phyloP scores from a whole-genome alignment of 1,139 yeast species.

The Wickerhamomyces sp. region DNA sequence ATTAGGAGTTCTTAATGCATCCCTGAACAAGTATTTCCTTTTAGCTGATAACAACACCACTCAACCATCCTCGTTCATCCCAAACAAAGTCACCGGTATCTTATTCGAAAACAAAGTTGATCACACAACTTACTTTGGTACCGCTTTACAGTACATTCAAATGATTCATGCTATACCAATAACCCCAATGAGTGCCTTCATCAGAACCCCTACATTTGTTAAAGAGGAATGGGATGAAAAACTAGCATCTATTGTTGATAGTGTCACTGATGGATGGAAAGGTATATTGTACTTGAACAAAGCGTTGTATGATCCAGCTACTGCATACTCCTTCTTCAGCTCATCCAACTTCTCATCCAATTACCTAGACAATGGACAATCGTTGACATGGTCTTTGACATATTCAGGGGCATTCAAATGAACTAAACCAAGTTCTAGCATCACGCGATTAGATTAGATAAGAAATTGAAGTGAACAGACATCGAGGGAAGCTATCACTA shows the following conservation, averaged over 20 bases:
- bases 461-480: not conserved
- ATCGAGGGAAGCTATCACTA: not conserved
- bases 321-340: conserved; percentile 67
- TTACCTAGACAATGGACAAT: conserved; percentile 83
- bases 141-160: conserved; percentile 73
- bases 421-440: not conserved
- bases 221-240: conserved; percentile 72
- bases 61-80: conserved; percentile 50
- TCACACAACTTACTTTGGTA: conserved; percentile 88
- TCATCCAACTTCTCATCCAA: conserved; percentile 39
- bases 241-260: conserved; percentile 42
- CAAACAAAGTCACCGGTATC: conserved; percentile 72
- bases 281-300: conserved; percentile 77
- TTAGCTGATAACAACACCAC: conserved; percentile 42
- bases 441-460: no score
- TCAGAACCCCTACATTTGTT: conserved; percentile 67
- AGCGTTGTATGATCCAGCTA: conserved; percentile 66
- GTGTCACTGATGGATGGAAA: conserved; percentile 76
- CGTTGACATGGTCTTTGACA: conserved; percentile 85
- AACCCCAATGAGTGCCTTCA: conserved; percentile 76
- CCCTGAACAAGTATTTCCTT: conserved; percentile 60
- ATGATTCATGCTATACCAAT: conserved; percentile 94
- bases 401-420: conserved; percentile 49
- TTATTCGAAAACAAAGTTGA: conserved; percentile 84
- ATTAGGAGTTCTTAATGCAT: conserved; percentile 51